phyloP scores from a whole-genome alignment of 2,329 filamentous ascomycete genomes.

The Aureobasidium sp. region DNA sequence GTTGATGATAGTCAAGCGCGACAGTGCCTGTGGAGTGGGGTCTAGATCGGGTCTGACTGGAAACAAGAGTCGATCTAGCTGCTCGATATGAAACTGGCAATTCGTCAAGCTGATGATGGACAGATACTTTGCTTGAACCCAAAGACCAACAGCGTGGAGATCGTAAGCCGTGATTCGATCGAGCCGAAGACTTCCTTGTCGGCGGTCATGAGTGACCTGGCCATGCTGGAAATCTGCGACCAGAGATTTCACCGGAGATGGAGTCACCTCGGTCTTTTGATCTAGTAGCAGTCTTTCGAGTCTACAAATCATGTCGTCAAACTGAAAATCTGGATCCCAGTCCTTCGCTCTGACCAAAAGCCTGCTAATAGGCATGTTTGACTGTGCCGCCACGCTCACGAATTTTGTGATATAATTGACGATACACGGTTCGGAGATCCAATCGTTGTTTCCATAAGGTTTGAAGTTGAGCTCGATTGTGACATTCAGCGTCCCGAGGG shows the following conservation, averaged over 20 bases:
- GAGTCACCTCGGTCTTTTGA: neutral
- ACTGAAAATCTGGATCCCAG: neutral
- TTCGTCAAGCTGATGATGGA: neutral
- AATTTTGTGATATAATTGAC: neutral
- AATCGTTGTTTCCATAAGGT: neutral
- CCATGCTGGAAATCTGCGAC: neutral
- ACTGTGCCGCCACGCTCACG: neutral
- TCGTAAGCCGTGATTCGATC: neutral
- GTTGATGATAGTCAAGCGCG: neutral
- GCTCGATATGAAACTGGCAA: neutral
- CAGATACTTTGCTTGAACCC: neutral
- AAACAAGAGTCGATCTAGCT: neutral
- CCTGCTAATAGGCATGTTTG: neutral
- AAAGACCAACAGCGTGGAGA: neutral
- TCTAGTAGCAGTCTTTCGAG: neutral
- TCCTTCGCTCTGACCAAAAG: neutral
- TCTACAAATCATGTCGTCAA: neutral
- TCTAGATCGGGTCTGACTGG: neutral
- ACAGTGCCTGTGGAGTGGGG: no score
- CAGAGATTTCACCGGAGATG: neutral
- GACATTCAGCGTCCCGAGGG: neutral
- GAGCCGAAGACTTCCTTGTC: neutral
- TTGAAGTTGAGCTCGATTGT: neutral
- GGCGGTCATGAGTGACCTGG: neutral
- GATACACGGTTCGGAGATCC: constrained; percentile 3